Percentiles rank a stretch among this genome's conserved stretches.
Evolutionary conservation across 805 yeast genomes (phyloP).

Genomic region (Alloascoidea hylecoeti): DNA sequence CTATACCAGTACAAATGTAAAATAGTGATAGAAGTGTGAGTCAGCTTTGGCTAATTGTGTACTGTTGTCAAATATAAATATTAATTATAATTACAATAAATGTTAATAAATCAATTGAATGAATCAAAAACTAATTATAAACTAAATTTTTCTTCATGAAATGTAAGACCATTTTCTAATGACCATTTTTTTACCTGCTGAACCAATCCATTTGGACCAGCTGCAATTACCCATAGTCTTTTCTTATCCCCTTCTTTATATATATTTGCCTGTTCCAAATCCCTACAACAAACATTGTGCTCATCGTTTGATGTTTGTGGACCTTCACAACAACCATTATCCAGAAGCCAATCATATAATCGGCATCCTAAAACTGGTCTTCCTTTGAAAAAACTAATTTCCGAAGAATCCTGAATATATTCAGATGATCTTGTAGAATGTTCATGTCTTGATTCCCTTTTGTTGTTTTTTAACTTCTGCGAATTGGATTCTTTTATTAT

Average conservation of each 20-base stretch:
- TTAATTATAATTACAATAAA: no score
- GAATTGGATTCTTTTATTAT: background rate
- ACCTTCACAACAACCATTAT: background rate
- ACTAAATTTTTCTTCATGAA: background rate
- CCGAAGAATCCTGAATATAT: no score
- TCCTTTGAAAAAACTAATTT: background rate
- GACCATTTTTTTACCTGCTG: constrained; percentile 38
- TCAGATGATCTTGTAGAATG: no score
- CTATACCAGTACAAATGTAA: no score
- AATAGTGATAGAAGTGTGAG: no score
- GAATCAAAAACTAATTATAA: no score
- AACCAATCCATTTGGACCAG: constrained; percentile 11
- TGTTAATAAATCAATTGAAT: no score
- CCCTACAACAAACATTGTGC: background rate
- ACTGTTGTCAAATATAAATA: no score
- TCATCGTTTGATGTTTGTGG: no score
- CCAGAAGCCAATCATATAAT: constrained; percentile 1
- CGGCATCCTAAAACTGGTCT: constrained; percentile 1
- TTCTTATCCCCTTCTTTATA: background rate
- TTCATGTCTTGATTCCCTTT: background rate
- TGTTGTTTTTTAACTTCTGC: background rate
- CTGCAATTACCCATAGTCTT: background rate
- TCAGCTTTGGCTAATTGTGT: no score
- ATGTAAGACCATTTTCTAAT: constrained; percentile 12
- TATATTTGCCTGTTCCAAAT: background rate